Conservation (phyloP, 2,329 filamentous ascomycete species). For the Harringtonia aguacate region DNA sequence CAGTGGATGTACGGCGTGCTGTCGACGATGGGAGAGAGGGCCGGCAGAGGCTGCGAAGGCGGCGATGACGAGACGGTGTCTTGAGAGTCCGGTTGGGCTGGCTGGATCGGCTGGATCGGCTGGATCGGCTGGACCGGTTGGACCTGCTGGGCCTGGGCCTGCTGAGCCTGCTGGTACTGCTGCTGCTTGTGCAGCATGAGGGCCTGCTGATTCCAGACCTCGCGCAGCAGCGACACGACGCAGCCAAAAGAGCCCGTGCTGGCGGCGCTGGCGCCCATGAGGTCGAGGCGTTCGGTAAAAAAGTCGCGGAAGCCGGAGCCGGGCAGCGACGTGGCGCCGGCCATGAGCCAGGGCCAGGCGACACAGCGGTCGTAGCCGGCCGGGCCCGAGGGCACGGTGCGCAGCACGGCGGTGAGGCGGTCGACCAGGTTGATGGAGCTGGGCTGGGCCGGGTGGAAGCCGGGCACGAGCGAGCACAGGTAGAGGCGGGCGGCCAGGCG, state of each 20-base stretch:
- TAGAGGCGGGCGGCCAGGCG: constrained; percentile 89
- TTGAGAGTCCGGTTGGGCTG: too few relatives aligned
- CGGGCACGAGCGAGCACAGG: constrained; percentile 89
- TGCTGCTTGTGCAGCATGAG: constrained; percentile 10
- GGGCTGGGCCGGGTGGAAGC: constrained; percentile 64
- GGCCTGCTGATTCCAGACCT: constrained; percentile 77
- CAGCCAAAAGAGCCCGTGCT: constrained; percentile 80
- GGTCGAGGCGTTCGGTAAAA: constrained; percentile 63
- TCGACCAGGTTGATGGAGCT: constrained; percentile 69
- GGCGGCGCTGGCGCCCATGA: constrained; percentile 67
- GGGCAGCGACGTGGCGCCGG: constrained; percentile 65
- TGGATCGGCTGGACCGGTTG: too few relatives aligned
- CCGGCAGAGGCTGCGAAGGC: constrained; percentile 22
- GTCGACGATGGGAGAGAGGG: constrained; percentile 15
- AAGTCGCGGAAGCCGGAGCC: constrained; percentile 66
- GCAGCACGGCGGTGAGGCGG: constrained; percentile 65
- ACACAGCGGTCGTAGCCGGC: constrained; percentile 82
- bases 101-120: too few relatives aligned
- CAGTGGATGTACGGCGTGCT: constrained; percentile 67
- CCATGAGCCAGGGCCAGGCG: constrained; percentile 86
- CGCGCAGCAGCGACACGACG: constrained; percentile 64
- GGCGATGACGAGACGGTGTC: too few relatives aligned
- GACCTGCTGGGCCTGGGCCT: neutral
- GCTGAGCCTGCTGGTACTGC: neutral
- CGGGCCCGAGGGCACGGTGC: constrained; percentile 71